Percentiles rank a stretch among this genome's conserved stretches.
Conservation (phyloP, 345 rosid genomes). For the Rhodomyrtus tomentosa region DNA sequence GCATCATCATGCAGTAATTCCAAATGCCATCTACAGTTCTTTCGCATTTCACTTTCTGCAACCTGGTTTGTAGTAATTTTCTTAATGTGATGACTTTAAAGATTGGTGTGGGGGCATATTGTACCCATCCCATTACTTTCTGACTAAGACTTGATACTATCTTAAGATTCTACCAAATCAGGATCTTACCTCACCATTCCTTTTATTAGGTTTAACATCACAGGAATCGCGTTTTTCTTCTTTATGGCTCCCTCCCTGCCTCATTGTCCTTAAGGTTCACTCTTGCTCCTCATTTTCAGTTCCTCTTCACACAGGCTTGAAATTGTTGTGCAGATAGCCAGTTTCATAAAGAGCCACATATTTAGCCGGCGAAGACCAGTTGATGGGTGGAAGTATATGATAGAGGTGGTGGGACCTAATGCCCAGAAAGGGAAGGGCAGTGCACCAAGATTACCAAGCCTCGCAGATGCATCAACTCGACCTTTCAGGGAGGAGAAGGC, state of each 20-base stretch:
- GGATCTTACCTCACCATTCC: neutral
- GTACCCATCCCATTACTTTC: neutral
- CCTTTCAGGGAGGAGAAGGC: conserved; percentile 69
- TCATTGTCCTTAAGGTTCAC: neutral
- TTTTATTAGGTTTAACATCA: neutral
- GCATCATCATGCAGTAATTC: neutral
- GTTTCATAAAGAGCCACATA: conserved; percentile 89
- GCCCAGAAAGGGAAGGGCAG: conserved; percentile 94
- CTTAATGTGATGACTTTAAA: neutral
- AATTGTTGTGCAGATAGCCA: conserved; percentile 62
- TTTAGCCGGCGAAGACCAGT: conserved; percentile 93
- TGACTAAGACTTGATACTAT: neutral
- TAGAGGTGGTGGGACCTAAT: conserved; percentile 95
- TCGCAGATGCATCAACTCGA: conserved; percentile 71
- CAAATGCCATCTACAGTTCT: neutral
- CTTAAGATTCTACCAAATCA: neutral
- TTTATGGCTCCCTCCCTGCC: neutral
- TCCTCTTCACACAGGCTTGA: neutral
- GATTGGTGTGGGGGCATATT: neutral
- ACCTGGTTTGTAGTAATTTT: neutral
- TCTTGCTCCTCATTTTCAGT: neutral
- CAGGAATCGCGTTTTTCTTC: neutral
- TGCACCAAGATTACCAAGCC: conserved; percentile 68
- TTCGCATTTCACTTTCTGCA: neutral
- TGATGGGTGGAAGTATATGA: conserved; percentile 96